A percentile compares a stretch with the other conserved stretches of the same genome.
Evolutionary conservation across 805 yeast genomes (phyloP).

Genomic region (Naumovozyma dairenensis): DNA sequence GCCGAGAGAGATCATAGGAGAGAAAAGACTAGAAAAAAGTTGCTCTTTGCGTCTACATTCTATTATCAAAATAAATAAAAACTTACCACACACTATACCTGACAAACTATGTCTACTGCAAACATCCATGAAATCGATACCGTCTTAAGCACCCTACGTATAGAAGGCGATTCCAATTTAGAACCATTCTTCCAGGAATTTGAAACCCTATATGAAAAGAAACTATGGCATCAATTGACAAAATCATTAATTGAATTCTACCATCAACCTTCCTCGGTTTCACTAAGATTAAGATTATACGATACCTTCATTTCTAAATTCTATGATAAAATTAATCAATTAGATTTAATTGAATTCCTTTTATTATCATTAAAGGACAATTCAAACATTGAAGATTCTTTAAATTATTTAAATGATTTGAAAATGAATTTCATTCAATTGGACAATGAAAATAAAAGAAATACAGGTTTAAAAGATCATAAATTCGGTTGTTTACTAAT

Average conservation of each 20-base stretch:
- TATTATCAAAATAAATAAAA: no score
- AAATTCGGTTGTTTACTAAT: conserved; percentile 50
- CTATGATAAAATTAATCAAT: conserved; percentile 62
- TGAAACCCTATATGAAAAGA: conserved; percentile 80
- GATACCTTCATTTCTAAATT: conserved; percentile 60
- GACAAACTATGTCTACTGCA: no score
- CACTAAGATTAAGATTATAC: conserved; percentile 56
- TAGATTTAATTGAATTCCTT: conserved; percentile 69
- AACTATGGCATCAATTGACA: conserved; percentile 92
- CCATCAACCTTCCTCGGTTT: conserved; percentile 39
- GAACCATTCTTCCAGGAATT: conserved; percentile 40
- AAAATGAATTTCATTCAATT: conserved; percentile 36
- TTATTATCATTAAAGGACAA: conserved; percentile 42
- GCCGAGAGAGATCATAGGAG: no score
- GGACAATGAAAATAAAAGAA: conserved; percentile 28
- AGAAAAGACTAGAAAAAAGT: no score
- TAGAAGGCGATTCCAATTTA: conserved; percentile 56
- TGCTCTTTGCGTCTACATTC: no score
- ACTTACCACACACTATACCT: no score
- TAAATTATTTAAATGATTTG: conserved; percentile 38
- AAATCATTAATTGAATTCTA: conserved; percentile 53
- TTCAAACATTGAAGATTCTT: conserved; percentile 37
- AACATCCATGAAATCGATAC: conserved; percentile 20
- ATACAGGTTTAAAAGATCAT: conserved; percentile 31
- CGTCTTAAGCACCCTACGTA: conserved; percentile 40